A percentile compares a stretch with the other conserved stretches of the same genome.
phyloP scores from a whole-genome alignment of 108 stramenopile species.

The Nitzschia putrida region DNA sequence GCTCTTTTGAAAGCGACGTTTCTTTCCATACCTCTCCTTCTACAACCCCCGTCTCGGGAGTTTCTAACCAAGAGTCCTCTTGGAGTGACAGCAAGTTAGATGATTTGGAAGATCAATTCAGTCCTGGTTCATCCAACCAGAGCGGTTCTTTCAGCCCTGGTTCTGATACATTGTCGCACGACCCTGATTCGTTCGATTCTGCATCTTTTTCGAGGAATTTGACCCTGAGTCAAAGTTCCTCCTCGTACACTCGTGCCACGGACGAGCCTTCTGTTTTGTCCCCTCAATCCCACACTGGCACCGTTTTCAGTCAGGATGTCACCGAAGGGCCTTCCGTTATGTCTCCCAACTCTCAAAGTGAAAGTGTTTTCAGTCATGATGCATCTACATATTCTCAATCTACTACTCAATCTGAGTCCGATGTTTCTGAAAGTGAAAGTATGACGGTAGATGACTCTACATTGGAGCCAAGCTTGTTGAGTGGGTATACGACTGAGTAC shows the following conservation, averaged over 20 bases:
- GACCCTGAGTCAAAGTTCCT: neutral
- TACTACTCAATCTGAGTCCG: neutral
- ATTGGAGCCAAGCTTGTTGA: slow-evolving; percentile 2
- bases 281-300: neutral
- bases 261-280: neutral
- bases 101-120: neutral
- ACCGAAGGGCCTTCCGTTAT: no score
- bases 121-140: neutral
- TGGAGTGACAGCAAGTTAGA: slow-evolving; percentile 14
- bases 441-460: neutral
- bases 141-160: neutral
- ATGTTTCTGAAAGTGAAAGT: slow-evolving; percentile 8
- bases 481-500: neutral
- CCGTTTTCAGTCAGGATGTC: no score
- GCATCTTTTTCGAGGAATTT: neutral
- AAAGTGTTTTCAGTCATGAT: neutral
- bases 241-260: neutral
- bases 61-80: slow-evolving; percentile 11
- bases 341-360: neutral
- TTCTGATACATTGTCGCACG: neutral
- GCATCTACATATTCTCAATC: neutral
- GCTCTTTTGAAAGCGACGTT: neutral
- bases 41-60: neutral
- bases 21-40: neutral
- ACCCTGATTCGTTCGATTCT: neutral